Conservation (phyloP, 1,284 basidiomycete species). For the Ganoderma sinense region DNA sequence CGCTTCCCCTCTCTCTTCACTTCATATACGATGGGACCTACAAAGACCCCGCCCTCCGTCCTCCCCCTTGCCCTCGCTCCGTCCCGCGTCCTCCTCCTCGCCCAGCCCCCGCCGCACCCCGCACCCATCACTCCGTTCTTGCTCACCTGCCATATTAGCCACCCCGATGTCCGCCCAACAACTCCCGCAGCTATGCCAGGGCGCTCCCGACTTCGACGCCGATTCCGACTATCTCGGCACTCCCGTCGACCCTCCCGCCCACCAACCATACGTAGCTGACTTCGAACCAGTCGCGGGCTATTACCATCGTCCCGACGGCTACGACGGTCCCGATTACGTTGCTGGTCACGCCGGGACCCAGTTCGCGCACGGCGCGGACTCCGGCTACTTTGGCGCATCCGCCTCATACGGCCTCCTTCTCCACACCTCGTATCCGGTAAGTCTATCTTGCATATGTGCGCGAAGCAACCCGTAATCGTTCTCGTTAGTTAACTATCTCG, state of each 20-base stretch:
- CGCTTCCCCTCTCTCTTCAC: slow-evolving; percentile 27
- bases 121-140: slow-evolving; percentile 23
- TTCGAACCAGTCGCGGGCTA: slow-evolving; percentile 24
- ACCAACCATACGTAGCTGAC: slow-evolving; percentile 26
- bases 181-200: slow-evolving; percentile 27
- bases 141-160: slow-evolving; percentile 32
- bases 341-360: slow-evolving; percentile 15
- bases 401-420: slow-evolving; percentile 14
- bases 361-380: slow-evolving; percentile 17
- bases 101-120: slow-evolving; percentile 1
- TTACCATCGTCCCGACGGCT: slow-evolving; percentile 15
- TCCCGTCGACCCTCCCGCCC: slow-evolving; percentile 29
- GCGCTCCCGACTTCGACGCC: slow-evolving; percentile 32
- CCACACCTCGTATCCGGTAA: slow-evolving; percentile 16
- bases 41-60: slow-evolving; percentile 23
- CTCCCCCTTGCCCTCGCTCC: slow-evolving; percentile 23
- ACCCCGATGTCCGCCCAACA: slow-evolving; percentile 27
- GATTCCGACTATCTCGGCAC: slow-evolving; percentile 34
- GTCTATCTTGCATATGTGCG: background rate
- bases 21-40: slow-evolving; percentile 32
- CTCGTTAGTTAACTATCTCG: background rate
- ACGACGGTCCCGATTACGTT: slow-evolving; percentile 18
- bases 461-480: slow-evolving; percentile 1
- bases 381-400: slow-evolving; percentile 9
- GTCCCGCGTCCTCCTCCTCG: slow-evolving; percentile 3